Conservation (phyloP, 2,329 filamentous ascomycete genomes). For the Colletotrichum limetticola region DNA sequence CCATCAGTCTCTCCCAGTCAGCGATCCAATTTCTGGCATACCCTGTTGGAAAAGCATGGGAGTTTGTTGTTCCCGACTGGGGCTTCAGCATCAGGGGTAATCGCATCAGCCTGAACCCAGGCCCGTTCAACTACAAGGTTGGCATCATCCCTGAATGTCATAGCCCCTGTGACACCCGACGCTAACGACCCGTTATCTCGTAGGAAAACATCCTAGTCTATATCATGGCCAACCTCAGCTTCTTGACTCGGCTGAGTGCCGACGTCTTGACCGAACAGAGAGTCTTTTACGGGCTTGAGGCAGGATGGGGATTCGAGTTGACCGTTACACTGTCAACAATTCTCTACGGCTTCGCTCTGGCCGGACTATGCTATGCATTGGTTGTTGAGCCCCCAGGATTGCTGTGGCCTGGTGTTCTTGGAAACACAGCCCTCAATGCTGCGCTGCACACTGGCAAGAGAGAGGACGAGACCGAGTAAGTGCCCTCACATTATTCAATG, state of each 20-base stretch:
- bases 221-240: conserved; percentile 56
- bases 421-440: conserved; percentile 57
- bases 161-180: no score
- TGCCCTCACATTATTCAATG: no score
- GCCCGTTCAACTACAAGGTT: conserved; percentile 49
- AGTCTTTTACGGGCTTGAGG: conserved; percentile 55
- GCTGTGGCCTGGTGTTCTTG: conserved; percentile 64
- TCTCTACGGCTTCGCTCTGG: conserved; percentile 59
- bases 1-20: conserved; percentile 46
- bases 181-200: neutral
- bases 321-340: conserved; percentile 54
- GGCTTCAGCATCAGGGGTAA: conserved; percentile 40
- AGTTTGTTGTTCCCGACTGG: conserved; percentile 45
- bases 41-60: conserved; percentile 53
- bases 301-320: conserved; percentile 57
- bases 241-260: conserved; percentile 49
- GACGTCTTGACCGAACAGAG: conserved; percentile 48
- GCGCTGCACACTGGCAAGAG: conserved; percentile 52
- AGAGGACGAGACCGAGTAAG: conserved; percentile 29
- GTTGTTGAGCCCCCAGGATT: conserved; percentile 58
- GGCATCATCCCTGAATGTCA: conserved; percentile 26
- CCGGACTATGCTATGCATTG: conserved; percentile 55
- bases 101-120: conserved; percentile 50
- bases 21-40: conserved; percentile 55
- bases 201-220: conserved; percentile 54